Conservation (phyloP, 2,329 filamentous ascomycete genomes). For the Clonostachys byssicola region DNA sequence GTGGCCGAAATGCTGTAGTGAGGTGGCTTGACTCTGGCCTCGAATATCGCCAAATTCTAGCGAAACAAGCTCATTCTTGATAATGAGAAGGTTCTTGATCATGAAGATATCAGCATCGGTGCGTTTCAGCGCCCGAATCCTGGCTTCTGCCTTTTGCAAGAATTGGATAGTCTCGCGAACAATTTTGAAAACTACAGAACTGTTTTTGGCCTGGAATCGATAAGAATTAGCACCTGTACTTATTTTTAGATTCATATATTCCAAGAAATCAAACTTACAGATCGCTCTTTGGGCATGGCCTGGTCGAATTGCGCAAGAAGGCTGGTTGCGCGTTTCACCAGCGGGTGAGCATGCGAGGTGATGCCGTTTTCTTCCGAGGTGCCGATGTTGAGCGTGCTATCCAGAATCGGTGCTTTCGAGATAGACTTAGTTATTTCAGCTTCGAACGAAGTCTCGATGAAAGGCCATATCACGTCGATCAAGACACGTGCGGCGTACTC, state of each 20-base stretch:
- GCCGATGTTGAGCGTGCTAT: constrained; percentile 44
- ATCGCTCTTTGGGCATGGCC: constrained; percentile 60
- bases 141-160: constrained; percentile 70
- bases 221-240: constrained; percentile 6
- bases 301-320: constrained; percentile 59
- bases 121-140: constrained; percentile 58
- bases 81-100: constrained; percentile 87
- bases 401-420: constrained; percentile 38
- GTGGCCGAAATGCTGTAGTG: constrained; percentile 58
- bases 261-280: constrained; percentile 34
- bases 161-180: constrained; percentile 87
- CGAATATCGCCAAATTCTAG: constrained; percentile 81
- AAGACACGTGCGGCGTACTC: constrained; percentile 52
- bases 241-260: background rate
- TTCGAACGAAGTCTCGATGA: constrained; percentile 50
- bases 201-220: constrained; percentile 32
- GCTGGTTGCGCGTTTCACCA: constrained; percentile 54
- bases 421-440: constrained; percentile 52
- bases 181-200: constrained; percentile 60
- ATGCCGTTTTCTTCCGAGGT: constrained; percentile 42
- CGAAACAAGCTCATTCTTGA: constrained; percentile 93
- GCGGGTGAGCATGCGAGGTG: constrained; percentile 53
- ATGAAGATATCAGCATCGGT: constrained; percentile 86
- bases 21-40: constrained; percentile 29
- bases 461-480: constrained; percentile 53